Conservation (phyloP, 306 rosid species). For the Corylus heterophylla region DNA sequence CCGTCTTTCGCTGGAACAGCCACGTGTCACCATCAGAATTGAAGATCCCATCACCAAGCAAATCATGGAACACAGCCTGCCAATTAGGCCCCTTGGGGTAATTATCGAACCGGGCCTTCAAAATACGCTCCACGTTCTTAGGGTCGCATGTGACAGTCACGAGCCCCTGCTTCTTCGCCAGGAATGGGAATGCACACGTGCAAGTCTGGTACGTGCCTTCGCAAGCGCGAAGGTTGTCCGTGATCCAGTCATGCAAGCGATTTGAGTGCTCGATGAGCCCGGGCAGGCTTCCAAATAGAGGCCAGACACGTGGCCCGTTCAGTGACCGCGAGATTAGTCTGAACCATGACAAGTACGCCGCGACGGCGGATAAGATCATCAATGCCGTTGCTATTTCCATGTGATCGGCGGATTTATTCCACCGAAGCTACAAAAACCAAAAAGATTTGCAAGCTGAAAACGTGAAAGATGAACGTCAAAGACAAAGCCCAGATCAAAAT, state of each 20-base stretch:
- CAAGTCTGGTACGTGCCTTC: constrained; percentile 97
- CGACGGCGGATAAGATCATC: constrained; percentile 46
- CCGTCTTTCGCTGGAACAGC: constrained; percentile 88
- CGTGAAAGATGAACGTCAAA: background rate
- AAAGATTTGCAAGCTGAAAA: background rate
- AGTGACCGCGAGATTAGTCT: constrained; percentile 39
- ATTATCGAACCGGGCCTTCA: constrained; percentile 78
- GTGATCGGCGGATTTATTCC: background rate
- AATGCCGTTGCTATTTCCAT: constrained; percentile 63
- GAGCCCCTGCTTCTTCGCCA: constrained; percentile 65
- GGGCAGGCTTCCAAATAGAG: constrained; percentile 77
- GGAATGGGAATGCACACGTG: constrained; percentile 60
- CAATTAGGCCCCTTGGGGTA: constrained; percentile 93
- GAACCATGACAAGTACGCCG: constrained; percentile 75
- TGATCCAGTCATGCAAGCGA: constrained; percentile 96
- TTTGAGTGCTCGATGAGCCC: constrained; percentile 58
- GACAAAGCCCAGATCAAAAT: background rate
- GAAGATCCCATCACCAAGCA: constrained; percentile 85
- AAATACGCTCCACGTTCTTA: constrained; percentile 75
- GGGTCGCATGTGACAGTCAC: constrained; percentile 97
- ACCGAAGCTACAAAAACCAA: background rate
- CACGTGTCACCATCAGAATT: constrained; percentile 90
- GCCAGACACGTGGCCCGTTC: constrained; percentile 94
- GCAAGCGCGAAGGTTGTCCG: constrained; percentile 65
- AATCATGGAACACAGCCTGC: constrained; percentile 80